These are phyloP conservation scores for Brassica cretica DNA, from an alignment of 345 rosid species.

Conservation along the genomic window DNA sequence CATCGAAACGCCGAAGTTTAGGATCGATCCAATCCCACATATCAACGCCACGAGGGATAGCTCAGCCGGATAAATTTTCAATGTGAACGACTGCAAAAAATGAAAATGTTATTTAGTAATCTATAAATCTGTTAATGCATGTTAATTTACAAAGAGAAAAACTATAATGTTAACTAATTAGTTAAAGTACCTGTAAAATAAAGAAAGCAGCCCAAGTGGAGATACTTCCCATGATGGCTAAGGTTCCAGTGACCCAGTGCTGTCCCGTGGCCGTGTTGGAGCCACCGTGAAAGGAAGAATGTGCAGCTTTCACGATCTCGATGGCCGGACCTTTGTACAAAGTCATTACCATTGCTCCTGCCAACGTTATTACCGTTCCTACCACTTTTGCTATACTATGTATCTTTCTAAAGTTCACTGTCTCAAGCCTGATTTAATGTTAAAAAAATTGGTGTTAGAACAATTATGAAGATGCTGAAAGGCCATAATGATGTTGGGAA, in stretches of 20 bases:
- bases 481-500: not conserved
- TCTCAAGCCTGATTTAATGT: slow-evolving; percentile 62
- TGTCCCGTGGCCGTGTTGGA: slow-evolving; percentile 40
- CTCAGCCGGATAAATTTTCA: slow-evolving; percentile 83
- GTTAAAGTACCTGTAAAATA: slow-evolving; percentile 41
- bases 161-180: not conserved
- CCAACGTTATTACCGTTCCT: slow-evolving; percentile 69
- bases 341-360: slow-evolving; percentile 97
- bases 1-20: slow-evolving; percentile 59
- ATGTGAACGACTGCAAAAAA: slow-evolving; percentile 62
- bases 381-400: slow-evolving; percentile 70
- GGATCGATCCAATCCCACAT: slow-evolving; percentile 65
- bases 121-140: not conserved
- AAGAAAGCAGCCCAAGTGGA: slow-evolving; percentile 77
- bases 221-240: slow-evolving; percentile 64
- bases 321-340: slow-evolving; percentile 82
- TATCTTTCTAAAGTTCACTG: slow-evolving; percentile 55
- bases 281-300: slow-evolving; percentile 37
- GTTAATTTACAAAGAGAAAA: not conserved
- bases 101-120: not conserved
- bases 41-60: slow-evolving; percentile 70
- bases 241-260: slow-evolving; percentile 65
- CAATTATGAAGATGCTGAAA: not conserved
- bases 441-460: not conserved
- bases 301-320: slow-evolving; percentile 46